These are phyloP conservation scores for Ophiocordyceps robertsii DNA, from an alignment of 2,329 filamentous ascomycete species.

Conservation along the genomic window DNA sequence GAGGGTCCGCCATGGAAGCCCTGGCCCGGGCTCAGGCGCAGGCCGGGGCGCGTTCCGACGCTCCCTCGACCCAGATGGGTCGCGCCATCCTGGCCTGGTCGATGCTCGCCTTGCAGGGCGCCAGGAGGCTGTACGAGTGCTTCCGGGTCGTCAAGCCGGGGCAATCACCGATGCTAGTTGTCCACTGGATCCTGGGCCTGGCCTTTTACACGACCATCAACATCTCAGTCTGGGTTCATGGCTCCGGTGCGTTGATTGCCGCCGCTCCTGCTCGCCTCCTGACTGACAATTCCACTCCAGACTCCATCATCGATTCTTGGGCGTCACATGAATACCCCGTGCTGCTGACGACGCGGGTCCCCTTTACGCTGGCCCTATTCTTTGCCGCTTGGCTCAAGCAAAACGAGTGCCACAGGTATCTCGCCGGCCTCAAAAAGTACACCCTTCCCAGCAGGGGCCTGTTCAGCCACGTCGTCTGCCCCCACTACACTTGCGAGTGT, in stretches of 20 bases:
- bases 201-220: conserved; percentile 63
- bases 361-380: conserved; percentile 48
- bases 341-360: conserved; percentile 11
- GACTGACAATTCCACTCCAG: conserved; percentile 7
- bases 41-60: conserved; percentile 2
- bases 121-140: conserved; percentile 65
- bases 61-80: conserved; percentile 34
- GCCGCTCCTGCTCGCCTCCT: not conserved
- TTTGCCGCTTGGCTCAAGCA: conserved; percentile 59
- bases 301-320: conserved; percentile 20
- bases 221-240: conserved; percentile 75
- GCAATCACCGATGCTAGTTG: conserved; percentile 68
- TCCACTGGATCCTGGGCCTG: conserved; percentile 70
- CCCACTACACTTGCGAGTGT: conserved; percentile 87
- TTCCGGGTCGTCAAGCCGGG: conserved; percentile 45
- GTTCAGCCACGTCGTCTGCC: conserved; percentile 64
- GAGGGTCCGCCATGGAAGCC: conserved; percentile 38
- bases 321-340: conserved; percentile 6
- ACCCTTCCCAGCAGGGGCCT: conserved; percentile 60
- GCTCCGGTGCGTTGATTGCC: conserved; percentile 41
- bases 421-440: conserved; percentile 66
- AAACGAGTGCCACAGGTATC: conserved; percentile 56
- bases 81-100: conserved; percentile 55
- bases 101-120: conserved; percentile 64
- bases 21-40: conserved; percentile 25